Base-by-base conservation (phyloP, 2,329 filamentous ascomycete species). In the Hypoxylon sp. region DNA sequence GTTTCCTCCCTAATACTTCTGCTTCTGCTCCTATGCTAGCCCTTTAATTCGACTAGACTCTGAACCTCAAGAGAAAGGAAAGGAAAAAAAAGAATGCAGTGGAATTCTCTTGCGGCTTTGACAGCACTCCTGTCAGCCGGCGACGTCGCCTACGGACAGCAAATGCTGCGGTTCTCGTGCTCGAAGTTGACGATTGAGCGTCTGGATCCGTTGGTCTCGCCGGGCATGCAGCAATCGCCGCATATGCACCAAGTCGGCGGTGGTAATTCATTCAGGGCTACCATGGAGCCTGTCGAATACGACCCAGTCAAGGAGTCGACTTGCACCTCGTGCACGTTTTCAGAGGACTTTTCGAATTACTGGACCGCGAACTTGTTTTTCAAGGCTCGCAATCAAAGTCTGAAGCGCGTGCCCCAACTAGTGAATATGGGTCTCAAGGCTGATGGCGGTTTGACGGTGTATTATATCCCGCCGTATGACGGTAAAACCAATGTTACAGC, bases 401-500 rank as follows among this genome's bases (percentile, higher is more conserved):
- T 71, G 63, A 76, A 76, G 62, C 72, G 78, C 28, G 67, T 68
- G 14, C 65, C 65, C 4, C 65, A 68, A 24, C 33, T 68, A 7
- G 58, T 42, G 22, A 68, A 68, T 46, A 64, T 66, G 60, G 73
- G 72, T 9, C 70, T 78, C 33, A 73, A 78, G 30, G 76, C 74
- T 2, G 65, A 77, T n/a, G 78, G 67, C 6, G 67, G 67, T 0
- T 40, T 67, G 33, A 67, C 64, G 2, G 58, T 69, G 28, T 69
- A 69, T 26, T 69, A 69, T 36, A 67, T 69, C 16, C 65, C 65
- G 16, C 66, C 66, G 50, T 69, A 69, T 32, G 59, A 67, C 33
- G 63, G 60, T 30, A 63, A 63, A 64, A 61, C 72, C 72, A 79
- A 78, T 48, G 78, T 80, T n/a, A 80, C 77, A 30, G 79, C 78